These are phyloP conservation scores for Dictyostelium brefeldianum DNA, from an alignment of 78 protist species.

Conservation along the genomic window DNA sequence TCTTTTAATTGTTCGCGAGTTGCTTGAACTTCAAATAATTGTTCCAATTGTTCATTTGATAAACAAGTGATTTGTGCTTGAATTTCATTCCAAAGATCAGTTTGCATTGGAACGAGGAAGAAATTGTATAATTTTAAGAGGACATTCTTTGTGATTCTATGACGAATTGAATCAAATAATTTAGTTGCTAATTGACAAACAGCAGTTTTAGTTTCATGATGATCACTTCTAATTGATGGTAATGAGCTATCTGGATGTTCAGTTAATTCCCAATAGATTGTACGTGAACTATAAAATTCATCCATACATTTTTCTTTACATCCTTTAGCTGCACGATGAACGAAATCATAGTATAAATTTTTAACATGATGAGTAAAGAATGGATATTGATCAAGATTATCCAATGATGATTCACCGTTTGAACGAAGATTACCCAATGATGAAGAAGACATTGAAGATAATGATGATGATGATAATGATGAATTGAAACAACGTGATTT, in stretches of 20 bases:
- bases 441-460: background rate
- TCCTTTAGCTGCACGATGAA: conserved; percentile 75
- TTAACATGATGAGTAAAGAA: conserved; percentile 84
- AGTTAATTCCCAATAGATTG: conserved; percentile 89
- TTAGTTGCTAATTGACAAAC: conserved; percentile 81
- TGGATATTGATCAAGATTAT: conserved; percentile 80
- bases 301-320: conserved; percentile 86
- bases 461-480: background rate
- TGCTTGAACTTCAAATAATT: conserved; percentile 83
- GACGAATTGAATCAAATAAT: conserved; percentile 75
- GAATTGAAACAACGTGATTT: conserved; percentile 29
- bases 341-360: conserved; percentile 70
- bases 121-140: conserved; percentile 86
- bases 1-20: conserved; percentile 69
- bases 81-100: conserved; percentile 86
- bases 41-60: conserved; percentile 71
- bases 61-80: conserved; percentile 81
- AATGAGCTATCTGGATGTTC: conserved; percentile 68
- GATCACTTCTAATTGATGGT: conserved; percentile 71
- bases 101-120: conserved; percentile 89
- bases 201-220: conserved; percentile 65
- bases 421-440: background rate
- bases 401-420: conserved; percentile 11
- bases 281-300: conserved; percentile 84
- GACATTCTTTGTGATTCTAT: conserved; percentile 86